Evolutionary conservation across 257 asterid genomes (phyloP).

Genomic region (Solanum rostratum): DNA sequence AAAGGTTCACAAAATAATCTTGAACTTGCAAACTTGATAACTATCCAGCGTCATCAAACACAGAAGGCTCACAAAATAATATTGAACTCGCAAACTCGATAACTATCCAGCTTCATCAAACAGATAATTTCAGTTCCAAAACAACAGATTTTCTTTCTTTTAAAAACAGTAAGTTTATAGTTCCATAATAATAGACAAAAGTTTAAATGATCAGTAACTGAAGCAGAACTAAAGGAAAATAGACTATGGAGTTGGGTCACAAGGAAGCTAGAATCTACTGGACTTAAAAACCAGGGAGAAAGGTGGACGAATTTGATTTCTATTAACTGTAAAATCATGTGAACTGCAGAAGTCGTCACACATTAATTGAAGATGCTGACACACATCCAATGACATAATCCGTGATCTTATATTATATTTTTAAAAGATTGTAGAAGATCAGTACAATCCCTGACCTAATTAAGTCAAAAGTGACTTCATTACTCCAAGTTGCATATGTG

Average conservation of each 20-base stretch:
- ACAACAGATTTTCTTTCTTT: too few relatives aligned
- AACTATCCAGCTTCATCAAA: too few relatives aligned
- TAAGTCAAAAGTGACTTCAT: neutral
- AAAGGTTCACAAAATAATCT: neutral
- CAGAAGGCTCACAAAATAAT: too few relatives aligned
- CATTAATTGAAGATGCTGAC: neutral
- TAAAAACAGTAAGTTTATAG: neutral
- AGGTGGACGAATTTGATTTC: neutral
- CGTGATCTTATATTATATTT: neutral
- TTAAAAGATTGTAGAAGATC: neutral
- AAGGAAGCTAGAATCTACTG: neutral
- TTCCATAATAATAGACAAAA: neutral
- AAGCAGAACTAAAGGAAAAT: neutral
- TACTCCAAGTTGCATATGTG: neutral
- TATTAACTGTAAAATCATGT: neutral
- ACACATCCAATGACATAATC: neutral
- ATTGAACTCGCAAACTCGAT: neutral
- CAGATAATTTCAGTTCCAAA: neutral
- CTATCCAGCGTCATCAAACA: too few relatives aligned
- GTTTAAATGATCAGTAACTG: neutral
- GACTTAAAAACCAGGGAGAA: neutral
- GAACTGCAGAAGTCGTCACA: neutral
- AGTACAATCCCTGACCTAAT: neutral
- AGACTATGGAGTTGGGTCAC: neutral
- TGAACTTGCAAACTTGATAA: too few relatives aligned